Evolutionary conservation across 1,284 basidiomycete species (phyloP).

Genomic region (Acaromyces ingoldii): DNA sequence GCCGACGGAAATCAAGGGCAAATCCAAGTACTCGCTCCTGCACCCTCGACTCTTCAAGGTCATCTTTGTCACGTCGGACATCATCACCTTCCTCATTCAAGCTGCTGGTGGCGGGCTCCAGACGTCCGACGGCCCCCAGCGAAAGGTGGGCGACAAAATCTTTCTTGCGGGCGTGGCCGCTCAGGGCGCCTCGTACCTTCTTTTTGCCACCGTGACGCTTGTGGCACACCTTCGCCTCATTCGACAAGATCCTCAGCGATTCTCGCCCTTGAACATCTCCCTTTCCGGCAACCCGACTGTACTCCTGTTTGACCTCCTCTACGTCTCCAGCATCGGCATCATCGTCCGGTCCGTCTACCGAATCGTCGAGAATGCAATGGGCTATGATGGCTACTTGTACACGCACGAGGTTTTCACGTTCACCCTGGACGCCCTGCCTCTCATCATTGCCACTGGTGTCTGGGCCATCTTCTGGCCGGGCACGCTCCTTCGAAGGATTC

Average conservation of each 20-base stretch:
- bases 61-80: slow-evolving; percentile 36
- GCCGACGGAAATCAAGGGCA: neutral
- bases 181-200: slow-evolving; percentile 27
- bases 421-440: slow-evolving; percentile 25
- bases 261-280: neutral
- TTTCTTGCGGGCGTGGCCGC: slow-evolving; percentile 30
- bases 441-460: slow-evolving; percentile 23
- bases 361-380: slow-evolving; percentile 31
- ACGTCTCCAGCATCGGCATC: slow-evolving; percentile 16
- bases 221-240: slow-evolving; percentile 5
- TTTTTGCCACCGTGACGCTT: slow-evolving; percentile 20
- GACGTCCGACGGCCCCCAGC: slow-evolving; percentile 7
- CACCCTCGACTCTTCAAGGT: slow-evolving; percentile 16
- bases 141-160: slow-evolving; percentile 18
- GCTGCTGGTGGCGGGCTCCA: slow-evolving; percentile 26
- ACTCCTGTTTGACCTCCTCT: slow-evolving; percentile 7
- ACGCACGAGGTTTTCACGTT: slow-evolving; percentile 30
- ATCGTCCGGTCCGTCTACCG: slow-evolving; percentile 29
- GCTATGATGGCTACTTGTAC: slow-evolving; percentile 25
- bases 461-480: slow-evolving; percentile 31
- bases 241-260: neutral
- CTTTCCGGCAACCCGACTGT: neutral
- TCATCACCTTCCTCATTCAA: slow-evolving; percentile 23
- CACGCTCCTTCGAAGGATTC: slow-evolving; percentile 9
- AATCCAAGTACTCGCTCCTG: slow-evolving; percentile 9